phyloP scores from a whole-genome alignment of 257 asterid genomes.

The Solanum pimpinellifolium region DNA sequence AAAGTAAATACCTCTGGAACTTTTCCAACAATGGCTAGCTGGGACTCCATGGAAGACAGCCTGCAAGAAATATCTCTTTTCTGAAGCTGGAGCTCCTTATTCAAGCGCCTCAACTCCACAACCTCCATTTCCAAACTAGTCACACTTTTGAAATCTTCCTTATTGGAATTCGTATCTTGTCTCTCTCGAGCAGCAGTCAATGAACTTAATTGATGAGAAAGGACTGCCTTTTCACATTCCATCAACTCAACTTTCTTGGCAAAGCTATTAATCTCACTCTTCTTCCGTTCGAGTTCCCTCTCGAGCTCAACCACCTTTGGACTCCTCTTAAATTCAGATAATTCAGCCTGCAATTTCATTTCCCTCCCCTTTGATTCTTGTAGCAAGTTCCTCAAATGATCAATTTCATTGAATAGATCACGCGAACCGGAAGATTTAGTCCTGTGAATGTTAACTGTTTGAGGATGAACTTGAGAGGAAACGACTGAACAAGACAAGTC shows the following conservation, averaged over 20 bases:
- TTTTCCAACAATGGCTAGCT: constrained; percentile 27
- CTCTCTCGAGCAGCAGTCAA: constrained; percentile 29
- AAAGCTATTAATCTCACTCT: constrained; percentile 44
- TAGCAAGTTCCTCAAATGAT: constrained; percentile 62
- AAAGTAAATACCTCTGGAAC: constrained; percentile 51
- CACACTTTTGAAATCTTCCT: constrained; percentile 17
- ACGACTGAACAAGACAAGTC: constrained; percentile 65
- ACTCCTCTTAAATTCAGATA: constrained; percentile 38
- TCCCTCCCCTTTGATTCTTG: constrained; percentile 87
- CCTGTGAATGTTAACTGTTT: constrained; percentile 23
- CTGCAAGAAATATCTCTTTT: constrained; percentile 70
- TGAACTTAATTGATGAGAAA: constrained; percentile 37
- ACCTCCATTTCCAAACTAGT: constrained; percentile 61
- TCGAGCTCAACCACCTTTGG: constrained; percentile 43
- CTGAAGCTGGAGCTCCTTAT: constrained; percentile 91
- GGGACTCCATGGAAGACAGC: constrained; percentile 60
- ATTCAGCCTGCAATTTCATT: constrained; percentile 52
- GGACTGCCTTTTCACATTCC: constrained; percentile 43
- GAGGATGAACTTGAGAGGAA: constrained; percentile 70
- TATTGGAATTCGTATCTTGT: constrained; percentile 18
- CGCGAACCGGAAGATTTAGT: constrained; percentile 35
- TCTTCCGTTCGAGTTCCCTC: constrained; percentile 48
- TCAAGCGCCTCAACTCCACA: constrained; percentile 77
- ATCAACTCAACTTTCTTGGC: constrained; percentile 39
- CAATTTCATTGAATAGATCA: constrained; percentile 74